These are phyloP conservation scores for Scheffersomyces cryptocercus DNA, from an alignment of 1,139 yeast genomes.

Conservation along the genomic window DNA sequence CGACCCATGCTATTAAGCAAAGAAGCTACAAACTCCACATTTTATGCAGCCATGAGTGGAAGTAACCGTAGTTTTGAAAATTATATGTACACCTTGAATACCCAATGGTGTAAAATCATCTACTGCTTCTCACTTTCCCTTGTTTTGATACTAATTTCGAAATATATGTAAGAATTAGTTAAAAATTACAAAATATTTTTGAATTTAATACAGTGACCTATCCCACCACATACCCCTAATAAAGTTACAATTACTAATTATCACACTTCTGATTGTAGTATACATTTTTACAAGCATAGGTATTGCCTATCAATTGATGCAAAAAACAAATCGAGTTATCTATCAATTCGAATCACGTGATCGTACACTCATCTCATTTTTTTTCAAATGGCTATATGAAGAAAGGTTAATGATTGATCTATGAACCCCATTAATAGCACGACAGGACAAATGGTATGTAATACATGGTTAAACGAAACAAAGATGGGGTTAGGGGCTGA, in stretches of 20 bases:
- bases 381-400: neutral
- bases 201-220: too few relatives aligned
- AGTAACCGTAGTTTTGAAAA: neutral
- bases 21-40: neutral
- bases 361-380: neutral
- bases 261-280: too few relatives aligned
- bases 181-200: too few relatives aligned
- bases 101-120: neutral
- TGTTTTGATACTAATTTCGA: too few relatives aligned
- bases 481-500: conserved; percentile 6
- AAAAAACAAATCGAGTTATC: too few relatives aligned
- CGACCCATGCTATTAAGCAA: neutral
- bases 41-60: neutral
- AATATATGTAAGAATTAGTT: too few relatives aligned
- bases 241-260: too few relatives aligned
- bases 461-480: neutral
- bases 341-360: too few relatives aligned
- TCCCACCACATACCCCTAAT: too few relatives aligned
- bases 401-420: neutral
- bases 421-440: neutral
- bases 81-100: neutral
- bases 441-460: neutral
- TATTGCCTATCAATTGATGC: too few relatives aligned
- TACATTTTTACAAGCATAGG: too few relatives aligned
- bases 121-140: too few relatives aligned